Evolutionary conservation across 2,329 filamentous ascomycete genomes (phyloP), one percentile per base, ranked within the genome.

Genomic region (Paecilomyces fulvus): DNA sequence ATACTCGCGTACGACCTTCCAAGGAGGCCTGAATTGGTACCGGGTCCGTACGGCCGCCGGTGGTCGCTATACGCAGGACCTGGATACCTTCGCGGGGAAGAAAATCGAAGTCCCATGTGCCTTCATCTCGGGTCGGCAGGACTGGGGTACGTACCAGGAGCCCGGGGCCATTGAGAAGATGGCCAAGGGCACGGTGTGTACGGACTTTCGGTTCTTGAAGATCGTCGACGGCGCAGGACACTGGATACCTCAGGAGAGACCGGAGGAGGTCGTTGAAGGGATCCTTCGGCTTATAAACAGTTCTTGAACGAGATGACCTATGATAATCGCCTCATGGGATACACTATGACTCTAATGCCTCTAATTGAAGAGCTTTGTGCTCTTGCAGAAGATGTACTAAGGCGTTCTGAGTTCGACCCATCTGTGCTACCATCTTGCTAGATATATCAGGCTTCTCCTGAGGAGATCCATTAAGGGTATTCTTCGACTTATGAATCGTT

Each of bases 61-160:
- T 1, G 65, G 70, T 2, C 70, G 70, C 31, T 69, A 72, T 56
- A 71, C 68, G 6, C 74, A 73, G 37, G 84, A 88, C 55, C 68
- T 83, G 54, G 75, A 82, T 20, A 64, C 85, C 0, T 87, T 83
- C 64, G 79, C 82, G 0, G 84, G 84, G 0, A 78, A 75, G 65
- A 82, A 78, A 65, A 81, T 88, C 20, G 80, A 83, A 52, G 80
- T 85, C 8, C 85, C 85, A 0, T 79, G 77, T 56, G 72, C 77
- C 0, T 88, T 85, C 61, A 77, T 89, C n/a, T 80, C 79, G 25
- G 85, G 86, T 0, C 75, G 74, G 50, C 70, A 78, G 56, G 86
- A 89, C 60, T 88, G 86, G 85, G 85, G 84, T 0, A 87, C 82
- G 30, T 86, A 82, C 65, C 86, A 89, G 66, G 79, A 85, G 61